phyloP scores from a whole-genome alignment of 495 filamentous ascomycete species.

The Aspergillus taichungensis region DNA sequence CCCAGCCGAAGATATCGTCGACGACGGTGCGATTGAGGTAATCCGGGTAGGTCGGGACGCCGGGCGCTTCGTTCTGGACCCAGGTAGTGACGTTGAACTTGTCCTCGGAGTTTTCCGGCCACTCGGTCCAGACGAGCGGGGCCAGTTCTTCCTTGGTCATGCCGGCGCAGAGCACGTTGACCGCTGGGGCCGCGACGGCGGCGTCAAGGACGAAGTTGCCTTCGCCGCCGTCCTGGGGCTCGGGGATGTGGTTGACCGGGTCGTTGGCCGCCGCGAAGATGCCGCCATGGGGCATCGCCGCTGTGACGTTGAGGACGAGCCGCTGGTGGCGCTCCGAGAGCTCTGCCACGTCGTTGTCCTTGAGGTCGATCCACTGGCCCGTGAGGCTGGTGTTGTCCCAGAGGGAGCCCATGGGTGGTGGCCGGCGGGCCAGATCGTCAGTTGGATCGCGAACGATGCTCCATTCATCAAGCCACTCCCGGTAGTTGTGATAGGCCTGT shows the following conservation, averaged over 20 bases:
- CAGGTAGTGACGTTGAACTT: conserved; percentile 28
- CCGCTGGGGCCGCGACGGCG: conserved; percentile 52
- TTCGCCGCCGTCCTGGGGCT: conserved; percentile 55
- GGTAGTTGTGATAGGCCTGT: conserved; percentile 47
- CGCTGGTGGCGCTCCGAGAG: conserved; percentile 37
- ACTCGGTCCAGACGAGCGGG: conserved; percentile 52
- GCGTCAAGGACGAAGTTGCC: conserved; percentile 58
- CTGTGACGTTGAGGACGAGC: conserved; percentile 62
- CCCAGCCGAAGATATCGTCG: conserved; percentile 63
- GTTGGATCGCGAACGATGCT: conserved; percentile 27
- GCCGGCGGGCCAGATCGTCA: conserved; percentile 34
- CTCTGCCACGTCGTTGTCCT: conserved; percentile 28
- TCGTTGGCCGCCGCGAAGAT: conserved; percentile 53
- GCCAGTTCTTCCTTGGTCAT: conserved; percentile 47
- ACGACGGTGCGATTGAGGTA: conserved; percentile 52
- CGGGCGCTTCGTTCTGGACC: conserved; percentile 8
- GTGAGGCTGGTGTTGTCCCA: conserved; percentile 58
- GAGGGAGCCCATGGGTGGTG: conserved; percentile 45
- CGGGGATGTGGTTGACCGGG: conserved; percentile 51
- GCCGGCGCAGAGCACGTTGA: conserved; percentile 64
- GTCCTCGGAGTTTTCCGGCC: conserved; percentile 34
- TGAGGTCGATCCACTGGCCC: conserved; percentile 50
- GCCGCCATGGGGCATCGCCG: conserved; percentile 64
- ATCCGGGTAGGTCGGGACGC: conserved; percentile 18
- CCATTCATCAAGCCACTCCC: conserved; percentile 43